Base-by-base conservation (phyloP, 176 grass and related monocot species). In the Musa acuminata region DNA sequence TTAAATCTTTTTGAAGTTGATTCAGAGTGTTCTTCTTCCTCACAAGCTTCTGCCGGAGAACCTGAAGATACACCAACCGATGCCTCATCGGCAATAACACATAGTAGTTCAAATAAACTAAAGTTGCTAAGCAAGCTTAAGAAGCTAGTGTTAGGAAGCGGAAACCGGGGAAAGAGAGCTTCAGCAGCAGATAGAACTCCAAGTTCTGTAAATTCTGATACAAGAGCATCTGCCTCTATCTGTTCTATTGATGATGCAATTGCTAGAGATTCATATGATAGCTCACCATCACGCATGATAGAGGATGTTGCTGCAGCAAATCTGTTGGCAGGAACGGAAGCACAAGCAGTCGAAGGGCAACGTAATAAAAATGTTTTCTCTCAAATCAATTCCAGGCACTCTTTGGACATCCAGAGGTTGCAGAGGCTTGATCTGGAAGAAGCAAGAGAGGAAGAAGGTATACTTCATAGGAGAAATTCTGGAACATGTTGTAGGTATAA, bases 51-150 rank as follows among this genome's bases (percentile, higher is more conserved):
- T 74, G 21, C 22, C 14, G 55, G 69, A 80, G 82, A 69, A 22
- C 59, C 1, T 21, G 43, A 70, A 51, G 67, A 70, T 70, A 50
- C 3, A 10, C 20, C 67, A 51, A 11, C 51, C n/a, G 48, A 70
- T 70, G 6, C 55, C 19, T 59, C 51, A 17, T 53, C 75, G 0
- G 25, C 76, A 50, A 13, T 62, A 65, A 84, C 76, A 50, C 49
- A 78, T 27, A n/a, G 69, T 12, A 80, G 79, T 11, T 54, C 68
- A 24, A 75, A 77, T 60, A 98, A 85, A 75, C 68, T 80, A 9
- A 93, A 91, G 71, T 74, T 98, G 64, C 58, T 90, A 8, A 81
- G 80, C 51, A 90, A 81, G 79, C 83, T 98, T 72, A 98, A 87
- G 87, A 93, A 93, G 71, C 69, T 98, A 52, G 62, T 98, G 4